Conservation (phyloP, 768 basidiomycete species). For the Suillus alpinus region DNA sequence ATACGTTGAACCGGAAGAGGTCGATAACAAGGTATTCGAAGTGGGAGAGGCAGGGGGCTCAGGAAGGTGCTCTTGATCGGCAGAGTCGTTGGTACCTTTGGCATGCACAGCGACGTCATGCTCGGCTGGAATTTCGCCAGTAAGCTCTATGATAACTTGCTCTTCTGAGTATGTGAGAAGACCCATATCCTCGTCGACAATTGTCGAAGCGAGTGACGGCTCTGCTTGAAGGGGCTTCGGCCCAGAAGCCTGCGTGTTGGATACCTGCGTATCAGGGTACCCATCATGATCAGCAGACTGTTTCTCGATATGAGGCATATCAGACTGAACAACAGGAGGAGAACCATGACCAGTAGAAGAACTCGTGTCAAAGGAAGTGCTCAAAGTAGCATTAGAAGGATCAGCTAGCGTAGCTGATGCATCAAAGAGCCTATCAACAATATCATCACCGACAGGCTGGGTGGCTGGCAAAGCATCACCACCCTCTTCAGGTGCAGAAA, state of each 20-base stretch:
- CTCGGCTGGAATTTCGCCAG: constrained; percentile 21
- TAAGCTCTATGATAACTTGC: constrained; percentile 10
- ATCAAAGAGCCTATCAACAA: constrained; percentile 17
- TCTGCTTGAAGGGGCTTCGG: constrained; percentile 37
- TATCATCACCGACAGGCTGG: constrained; percentile 20
- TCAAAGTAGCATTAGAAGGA: constrained; percentile 33
- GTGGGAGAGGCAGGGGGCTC: constrained; percentile 60
- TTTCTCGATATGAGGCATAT: constrained; percentile 37
- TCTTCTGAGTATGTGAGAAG: constrained; percentile 28
- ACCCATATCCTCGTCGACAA: constrained; percentile 44
- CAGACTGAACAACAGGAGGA: constrained; percentile 40
- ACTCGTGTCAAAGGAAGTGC: constrained; percentile 43
- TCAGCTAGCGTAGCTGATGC: constrained; percentile 23
- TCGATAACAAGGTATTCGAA: constrained; percentile 44
- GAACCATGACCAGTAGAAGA: constrained; percentile 42
- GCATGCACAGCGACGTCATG: constrained; percentile 13
- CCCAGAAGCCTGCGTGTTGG: constrained; percentile 13
- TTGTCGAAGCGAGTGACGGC: constrained; percentile 50
- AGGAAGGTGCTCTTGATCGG: constrained; percentile 45
- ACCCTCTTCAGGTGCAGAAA: constrained; percentile 19
- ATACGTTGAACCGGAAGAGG: constrained; percentile 36
- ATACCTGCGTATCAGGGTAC: constrained; percentile 44
- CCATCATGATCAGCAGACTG: constrained; percentile 47
- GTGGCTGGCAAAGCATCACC: constrained; percentile 18
- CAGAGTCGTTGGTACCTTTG: constrained; percentile 14